These are phyloP conservation scores for Anthostomella pinea DNA, from an alignment of 2,329 filamentous ascomycete genomes.

Conservation along the genomic window DNA sequence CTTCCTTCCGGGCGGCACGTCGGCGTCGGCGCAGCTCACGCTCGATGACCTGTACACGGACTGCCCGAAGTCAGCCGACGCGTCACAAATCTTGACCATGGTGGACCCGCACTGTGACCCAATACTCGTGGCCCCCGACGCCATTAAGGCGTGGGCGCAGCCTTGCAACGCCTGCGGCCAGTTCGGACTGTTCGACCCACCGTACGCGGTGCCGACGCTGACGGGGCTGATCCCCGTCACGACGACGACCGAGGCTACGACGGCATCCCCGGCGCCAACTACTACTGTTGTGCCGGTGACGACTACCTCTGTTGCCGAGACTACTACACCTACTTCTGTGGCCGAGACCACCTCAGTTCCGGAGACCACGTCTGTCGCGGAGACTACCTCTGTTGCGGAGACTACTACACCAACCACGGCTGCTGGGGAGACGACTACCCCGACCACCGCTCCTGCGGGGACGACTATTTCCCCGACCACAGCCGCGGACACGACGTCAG, in stretches of 20 bases:
- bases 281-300: neutral
- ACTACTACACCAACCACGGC: too few species aligned
- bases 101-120: slow-evolving; percentile 32
- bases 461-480: too few species aligned
- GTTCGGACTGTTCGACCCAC: slow-evolving; percentile 39
- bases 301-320: too few species aligned
- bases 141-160: slow-evolving; percentile 33
- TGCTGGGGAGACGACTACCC: too few species aligned
- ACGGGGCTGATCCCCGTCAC: slow-evolving; percentile 21
- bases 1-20: slow-evolving; percentile 20
- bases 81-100: slow-evolving; percentile 29
- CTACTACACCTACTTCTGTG: too few species aligned
- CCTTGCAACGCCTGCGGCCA: slow-evolving; percentile 35
- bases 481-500: too few species aligned
- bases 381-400: too few species aligned
- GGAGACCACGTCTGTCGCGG: too few species aligned
- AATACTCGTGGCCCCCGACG: slow-evolving; percentile 30
- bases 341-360: slow-evolving; percentile 1
- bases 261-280: neutral
- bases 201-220: slow-evolving; percentile 36
- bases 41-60: slow-evolving; percentile 34
- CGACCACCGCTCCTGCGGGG: too few species aligned
- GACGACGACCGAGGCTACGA: slow-evolving; percentile 5
- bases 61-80: slow-evolving; percentile 30
- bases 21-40: slow-evolving; percentile 30